Evolutionary conservation across 805 yeast species (phyloP).

Genomic region (Jamesozyma piceae): DNA sequence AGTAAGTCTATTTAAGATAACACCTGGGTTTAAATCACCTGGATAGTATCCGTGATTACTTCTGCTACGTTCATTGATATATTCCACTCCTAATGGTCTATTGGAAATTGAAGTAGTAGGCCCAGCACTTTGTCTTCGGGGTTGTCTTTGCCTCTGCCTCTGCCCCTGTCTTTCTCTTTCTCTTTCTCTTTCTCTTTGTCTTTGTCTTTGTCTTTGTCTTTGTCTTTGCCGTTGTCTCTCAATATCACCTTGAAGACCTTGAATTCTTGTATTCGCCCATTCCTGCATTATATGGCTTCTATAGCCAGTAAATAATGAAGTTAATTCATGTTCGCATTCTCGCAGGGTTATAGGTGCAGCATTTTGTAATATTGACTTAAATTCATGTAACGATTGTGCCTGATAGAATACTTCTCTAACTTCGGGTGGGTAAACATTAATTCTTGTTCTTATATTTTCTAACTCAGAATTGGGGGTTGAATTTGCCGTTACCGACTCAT

Average conservation of each 20-base stretch:
- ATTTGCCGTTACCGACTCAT: not conserved
- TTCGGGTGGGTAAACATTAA: conserved; percentile 14
- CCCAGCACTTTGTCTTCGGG: not conserved
- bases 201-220: conserved; percentile 1
- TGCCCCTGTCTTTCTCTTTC: not conserved
- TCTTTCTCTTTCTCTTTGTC: not conserved
- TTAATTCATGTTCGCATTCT: conserved; percentile 16
- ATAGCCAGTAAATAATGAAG: conserved; percentile 15
- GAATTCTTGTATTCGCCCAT: conserved; percentile 14
- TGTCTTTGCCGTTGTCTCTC: not conserved
- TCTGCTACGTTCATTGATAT: not conserved
- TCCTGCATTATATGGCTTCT: conserved; percentile 12
- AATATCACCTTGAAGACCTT: not conserved
- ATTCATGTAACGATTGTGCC: conserved; percentile 19
- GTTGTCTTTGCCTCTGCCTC: conserved; percentile 1
- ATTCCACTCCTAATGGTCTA: not conserved
- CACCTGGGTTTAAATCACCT: not conserved
- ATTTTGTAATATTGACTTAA: conserved; percentile 14
- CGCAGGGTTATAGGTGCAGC: conserved; percentile 16
- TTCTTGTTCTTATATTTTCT: conserved; percentile 10
- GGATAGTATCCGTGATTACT: not conserved
- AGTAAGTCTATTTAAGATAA: not conserved
- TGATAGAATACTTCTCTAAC: conserved; percentile 21
- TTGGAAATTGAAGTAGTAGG: not conserved
- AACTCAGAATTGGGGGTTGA: conserved; percentile 6